Base-by-base conservation (phyloP, 1,139 yeast genomes). In the Insectozyma bohioensis region DNA sequence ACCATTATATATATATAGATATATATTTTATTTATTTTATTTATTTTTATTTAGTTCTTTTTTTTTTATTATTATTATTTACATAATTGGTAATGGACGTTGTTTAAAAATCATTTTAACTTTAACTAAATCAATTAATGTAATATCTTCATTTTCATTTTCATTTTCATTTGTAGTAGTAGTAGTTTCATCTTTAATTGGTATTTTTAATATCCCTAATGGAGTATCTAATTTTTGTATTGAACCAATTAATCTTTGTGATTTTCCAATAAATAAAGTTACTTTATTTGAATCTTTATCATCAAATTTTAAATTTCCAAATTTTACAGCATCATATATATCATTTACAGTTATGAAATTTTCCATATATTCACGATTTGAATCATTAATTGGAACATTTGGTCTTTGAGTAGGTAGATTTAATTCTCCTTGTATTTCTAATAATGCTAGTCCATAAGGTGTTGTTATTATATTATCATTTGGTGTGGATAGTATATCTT, bases 51-150 rank as follows among this genome's bases (percentile, higher is more conserved):
- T 7, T 12, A 11, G 13, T 22, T 6, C 16, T 12, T 21, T 20
- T 12, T 8, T 23, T 5, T 5, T 14, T 12, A 10, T 6, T n/a
- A n/a, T n/a, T n/a, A n/a, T n/a, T n/a, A n/a, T 11, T 59, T 53
- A 81, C 88, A 82, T 82, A 33, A 83, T 79, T 4, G 92, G 92
- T 36, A 83, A 60, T 0, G 92, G 90, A 41, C 92, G 63, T 24
- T 76, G 73, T 35, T 70, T 75, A 49, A 83, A 83, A 5, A 80
- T 64, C 13, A 81, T 54, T 48, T 80, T 80, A 36, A 71, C 68
- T 23, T 57, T 58, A 6, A 83, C 67, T 1, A 83, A 57, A 52
- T 82, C 90, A n/a, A 78, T 56, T 47, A 82, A 60, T 38, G 71
- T 61, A 8, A 78, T 69, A 2, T 46, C 47, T 2, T 45, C 46